Evolutionary conservation across 306 rosid genomes (phyloP).

Genomic region (Citrullus mucosospermus): DNA sequence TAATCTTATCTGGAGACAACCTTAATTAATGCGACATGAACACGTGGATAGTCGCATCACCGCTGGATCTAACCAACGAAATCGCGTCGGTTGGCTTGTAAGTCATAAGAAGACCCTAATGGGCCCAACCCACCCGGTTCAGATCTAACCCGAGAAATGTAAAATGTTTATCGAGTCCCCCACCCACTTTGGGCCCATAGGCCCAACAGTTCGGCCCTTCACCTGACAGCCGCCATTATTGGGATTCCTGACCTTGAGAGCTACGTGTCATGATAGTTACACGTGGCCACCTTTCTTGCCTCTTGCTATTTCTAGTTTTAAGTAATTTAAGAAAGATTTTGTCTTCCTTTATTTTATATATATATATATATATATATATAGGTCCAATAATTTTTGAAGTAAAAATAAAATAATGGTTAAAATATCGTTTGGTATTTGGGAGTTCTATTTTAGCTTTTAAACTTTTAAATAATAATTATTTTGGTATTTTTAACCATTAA

Average conservation of each 20-base stretch:
- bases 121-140: background rate
- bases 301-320: background rate
- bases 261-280: background rate
- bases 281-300: background rate
- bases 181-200: slow-evolving; percentile 1
- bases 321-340: background rate
- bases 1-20: background rate
- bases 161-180: background rate
- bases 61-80: slow-evolving; percentile 4
- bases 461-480: too few species aligned
- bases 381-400: too few species aligned
- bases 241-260: background rate
- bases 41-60: slow-evolving; percentile 8
- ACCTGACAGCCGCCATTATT: slow-evolving; percentile 1
- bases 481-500: too few species aligned
- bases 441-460: too few species aligned
- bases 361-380: too few species aligned
- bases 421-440: background rate
- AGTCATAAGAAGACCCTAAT: background rate
- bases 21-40: slow-evolving; percentile 8
- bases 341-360: background rate
- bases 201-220: background rate
- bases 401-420: background rate
- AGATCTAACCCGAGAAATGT: background rate
- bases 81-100: slow-evolving; percentile 3